Conservation (phyloP, 306 rosid species). For the Begonia loranthoides region DNA sequence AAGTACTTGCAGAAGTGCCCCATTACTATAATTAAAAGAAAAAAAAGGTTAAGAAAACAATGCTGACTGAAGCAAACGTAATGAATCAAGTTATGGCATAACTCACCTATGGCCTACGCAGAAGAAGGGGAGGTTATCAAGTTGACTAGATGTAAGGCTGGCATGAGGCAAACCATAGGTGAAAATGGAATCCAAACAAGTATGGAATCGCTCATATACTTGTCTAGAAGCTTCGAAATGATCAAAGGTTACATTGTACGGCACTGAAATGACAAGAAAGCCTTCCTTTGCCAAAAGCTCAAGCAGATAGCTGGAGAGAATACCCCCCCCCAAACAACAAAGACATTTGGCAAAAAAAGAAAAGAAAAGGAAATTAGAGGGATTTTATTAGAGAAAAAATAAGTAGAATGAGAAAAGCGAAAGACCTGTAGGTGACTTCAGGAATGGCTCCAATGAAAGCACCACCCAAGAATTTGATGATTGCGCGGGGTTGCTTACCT, state of each 20-base stretch:
- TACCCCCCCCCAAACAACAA: slow-evolving; percentile 1
- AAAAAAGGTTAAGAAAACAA: background rate
- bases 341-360: background rate
- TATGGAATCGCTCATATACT: slow-evolving; percentile 63
- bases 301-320: slow-evolving; percentile 43
- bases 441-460: slow-evolving; percentile 96
- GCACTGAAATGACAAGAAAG: slow-evolving; percentile 60
- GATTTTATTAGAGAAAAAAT: background rate
- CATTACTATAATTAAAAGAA: slow-evolving; percentile 23
- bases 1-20: slow-evolving; percentile 42
- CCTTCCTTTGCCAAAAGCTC: slow-evolving; percentile 74
- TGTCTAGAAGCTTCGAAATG: slow-evolving; percentile 61
- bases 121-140: slow-evolving; percentile 55
- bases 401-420: slow-evolving; percentile 2
- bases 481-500: slow-evolving; percentile 58
- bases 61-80: background rate
- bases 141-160: slow-evolving; percentile 48
- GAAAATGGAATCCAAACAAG: slow-evolving; percentile 49
- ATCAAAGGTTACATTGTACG: slow-evolving; percentile 86
- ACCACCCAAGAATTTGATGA: slow-evolving; percentile 87
- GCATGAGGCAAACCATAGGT: slow-evolving; percentile 58
- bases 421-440: slow-evolving; percentile 78
- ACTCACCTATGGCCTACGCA: slow-evolving; percentile 83
- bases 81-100: background rate
- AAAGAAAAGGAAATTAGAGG: too few species aligned